Percentiles rank a stretch among this genome's conserved stretches.
These are phyloP conservation scores for Neurospora sublineolata DNA, from an alignment of 495 filamentous ascomycete species.

Conservation along the genomic window DNA sequence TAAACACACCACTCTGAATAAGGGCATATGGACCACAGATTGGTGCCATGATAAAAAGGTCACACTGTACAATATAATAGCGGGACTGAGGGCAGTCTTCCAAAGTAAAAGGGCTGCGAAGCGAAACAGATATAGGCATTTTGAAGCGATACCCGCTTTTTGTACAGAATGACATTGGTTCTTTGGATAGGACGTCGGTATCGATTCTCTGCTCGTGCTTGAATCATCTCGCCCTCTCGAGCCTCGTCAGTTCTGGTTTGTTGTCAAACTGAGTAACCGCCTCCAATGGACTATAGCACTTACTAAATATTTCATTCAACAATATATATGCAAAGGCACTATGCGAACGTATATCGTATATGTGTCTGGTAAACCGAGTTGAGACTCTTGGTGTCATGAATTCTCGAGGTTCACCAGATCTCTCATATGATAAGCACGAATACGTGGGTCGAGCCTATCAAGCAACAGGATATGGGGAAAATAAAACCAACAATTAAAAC, in stretches of 20 bases:
- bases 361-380: background rate
- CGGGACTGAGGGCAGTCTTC: background rate
- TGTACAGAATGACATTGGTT: background rate
- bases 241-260: background rate
- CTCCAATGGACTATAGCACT: background rate
- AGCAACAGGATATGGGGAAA: background rate
- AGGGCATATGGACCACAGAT: background rate
- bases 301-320: background rate
- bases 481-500: background rate
- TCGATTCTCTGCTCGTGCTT: background rate
- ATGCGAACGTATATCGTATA: background rate
- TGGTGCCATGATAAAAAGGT: background rate
- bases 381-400: background rate
- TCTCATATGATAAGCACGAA: background rate
- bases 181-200: background rate
- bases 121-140: background rate
- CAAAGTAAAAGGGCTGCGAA: background rate
- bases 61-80: background rate
- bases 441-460: background rate
- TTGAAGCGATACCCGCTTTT: background rate
- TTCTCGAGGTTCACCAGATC: background rate
- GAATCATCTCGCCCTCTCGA: background rate
- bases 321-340: background rate
- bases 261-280: background rate
- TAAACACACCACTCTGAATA: slow-evolving; percentile 16